Conservation (phyloP, 257 asterid genomes). For the Fraxinus anomala region DNA sequence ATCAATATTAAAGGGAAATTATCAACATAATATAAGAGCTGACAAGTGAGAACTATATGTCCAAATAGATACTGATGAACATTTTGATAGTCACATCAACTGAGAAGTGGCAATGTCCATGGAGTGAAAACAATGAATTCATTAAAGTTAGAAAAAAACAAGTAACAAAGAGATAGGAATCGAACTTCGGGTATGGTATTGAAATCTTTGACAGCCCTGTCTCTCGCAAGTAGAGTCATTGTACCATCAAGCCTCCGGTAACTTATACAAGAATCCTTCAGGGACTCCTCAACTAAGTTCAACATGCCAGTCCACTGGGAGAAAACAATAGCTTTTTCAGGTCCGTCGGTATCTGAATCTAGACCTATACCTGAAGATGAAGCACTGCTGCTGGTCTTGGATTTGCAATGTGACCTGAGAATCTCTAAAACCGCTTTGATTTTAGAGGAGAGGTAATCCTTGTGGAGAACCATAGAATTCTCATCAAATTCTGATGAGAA, state of each 20-base stretch:
- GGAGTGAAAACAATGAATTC: not conserved
- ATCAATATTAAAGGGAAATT: not conserved
- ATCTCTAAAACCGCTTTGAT: constrained; percentile 70
- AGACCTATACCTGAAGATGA: constrained; percentile 39
- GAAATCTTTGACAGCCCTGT: constrained; percentile 92
- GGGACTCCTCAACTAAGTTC: constrained; percentile 76
- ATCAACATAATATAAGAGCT: not conserved
- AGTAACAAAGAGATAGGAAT: constrained; percentile 25
- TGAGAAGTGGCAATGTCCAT: not conserved
- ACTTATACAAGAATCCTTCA: constrained; percentile 47
- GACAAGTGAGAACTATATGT: constrained; percentile 8
- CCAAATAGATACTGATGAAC: not conserved
- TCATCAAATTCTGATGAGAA: constrained; percentile 44
- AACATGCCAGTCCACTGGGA: constrained; percentile 99
- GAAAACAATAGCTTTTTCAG: constrained; percentile 86
- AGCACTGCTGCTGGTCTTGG: constrained; percentile 42
- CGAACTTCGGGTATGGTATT: constrained; percentile 82
- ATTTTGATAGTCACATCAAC: not conserved
- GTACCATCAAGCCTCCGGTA: constrained; percentile 97
- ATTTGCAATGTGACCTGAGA: constrained; percentile 53
- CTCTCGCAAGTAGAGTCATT: constrained; percentile 91
- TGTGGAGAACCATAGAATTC: constrained; percentile 47
- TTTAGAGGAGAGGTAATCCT: constrained; percentile 71
- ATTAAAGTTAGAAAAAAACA: constrained; percentile 18
- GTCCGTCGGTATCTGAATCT: constrained; percentile 41